phyloP scores from a whole-genome alignment of 352 stramenopile genomes.

The Elongisporangium anandrum region DNA sequence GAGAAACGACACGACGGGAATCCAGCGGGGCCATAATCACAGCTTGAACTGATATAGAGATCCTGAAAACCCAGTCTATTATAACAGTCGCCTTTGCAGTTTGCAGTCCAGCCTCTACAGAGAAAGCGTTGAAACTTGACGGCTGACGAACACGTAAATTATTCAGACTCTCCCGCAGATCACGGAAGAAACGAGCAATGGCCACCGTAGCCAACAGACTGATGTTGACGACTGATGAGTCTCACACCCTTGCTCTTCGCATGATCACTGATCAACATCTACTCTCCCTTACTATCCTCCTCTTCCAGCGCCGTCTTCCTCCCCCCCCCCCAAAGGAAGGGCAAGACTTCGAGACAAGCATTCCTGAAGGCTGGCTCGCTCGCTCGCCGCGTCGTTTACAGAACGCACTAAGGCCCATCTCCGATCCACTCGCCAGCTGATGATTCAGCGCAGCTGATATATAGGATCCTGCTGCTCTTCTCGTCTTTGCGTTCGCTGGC shows the following conservation, averaged over 20 bases:
- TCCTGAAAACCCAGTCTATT: not conserved
- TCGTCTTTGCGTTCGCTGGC: not conserved
- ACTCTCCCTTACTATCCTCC: not conserved
- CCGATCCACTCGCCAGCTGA: not conserved
- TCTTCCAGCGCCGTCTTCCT: not conserved
- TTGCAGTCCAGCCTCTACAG: not conserved
- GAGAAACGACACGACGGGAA: not conserved
- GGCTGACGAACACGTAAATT: not conserved
- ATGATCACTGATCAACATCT: not conserved
- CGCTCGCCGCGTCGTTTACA: not conserved
- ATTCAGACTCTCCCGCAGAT: not conserved
- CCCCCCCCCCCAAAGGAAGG: not conserved
- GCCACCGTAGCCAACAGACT: not conserved
- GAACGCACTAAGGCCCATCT: not conserved
- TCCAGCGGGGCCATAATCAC: not conserved
- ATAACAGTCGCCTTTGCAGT: not conserved
- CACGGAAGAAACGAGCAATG: not conserved
- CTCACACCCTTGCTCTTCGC: not conserved
- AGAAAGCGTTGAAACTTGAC: too few relatives aligned
- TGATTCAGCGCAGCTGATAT: not conserved
- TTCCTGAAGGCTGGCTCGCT: not conserved
- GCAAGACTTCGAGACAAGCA: not conserved
- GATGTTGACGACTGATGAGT: not conserved
- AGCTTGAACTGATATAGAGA: not conserved
- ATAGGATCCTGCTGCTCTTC: not conserved